A percentile compares a stretch with the other conserved stretches of the same genome.
Evolutionary conservation across 805 yeast genomes (phyloP).

Genomic region (Ascoidea rubescens): DNA sequence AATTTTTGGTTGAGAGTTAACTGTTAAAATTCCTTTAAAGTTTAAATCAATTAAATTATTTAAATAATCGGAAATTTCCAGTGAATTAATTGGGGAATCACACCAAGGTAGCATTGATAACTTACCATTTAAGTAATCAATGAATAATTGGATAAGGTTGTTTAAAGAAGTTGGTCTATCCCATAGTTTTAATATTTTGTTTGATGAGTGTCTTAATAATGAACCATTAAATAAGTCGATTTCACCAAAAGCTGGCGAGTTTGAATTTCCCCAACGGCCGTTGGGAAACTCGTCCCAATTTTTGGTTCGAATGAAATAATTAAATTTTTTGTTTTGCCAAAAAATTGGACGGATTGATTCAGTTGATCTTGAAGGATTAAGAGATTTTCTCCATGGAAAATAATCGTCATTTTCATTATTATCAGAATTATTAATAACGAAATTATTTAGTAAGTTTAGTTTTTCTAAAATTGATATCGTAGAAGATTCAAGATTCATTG

Average conservation of each 20-base stretch:
- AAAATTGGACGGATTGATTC: slow-evolving; percentile 89
- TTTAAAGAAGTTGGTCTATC: slow-evolving; percentile 52
- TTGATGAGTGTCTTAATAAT: slow-evolving; percentile 69
- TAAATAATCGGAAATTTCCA: slow-evolving; percentile 53
- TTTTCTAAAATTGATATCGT: slow-evolving; percentile 78
- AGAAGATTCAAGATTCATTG: slow-evolving; percentile 92
- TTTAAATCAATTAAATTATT: slow-evolving; percentile 50
- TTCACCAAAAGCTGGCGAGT: slow-evolving; percentile 95
- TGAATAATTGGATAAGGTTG: slow-evolving; percentile 52
- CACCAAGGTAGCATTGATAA: slow-evolving; percentile 83
- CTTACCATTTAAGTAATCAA: slow-evolving; percentile 58
- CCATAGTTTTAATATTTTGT: slow-evolving; percentile 78
- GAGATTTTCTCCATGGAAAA: slow-evolving; percentile 85
- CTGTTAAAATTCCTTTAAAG: slow-evolving; percentile 54
- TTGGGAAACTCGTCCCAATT: slow-evolving; percentile 98
- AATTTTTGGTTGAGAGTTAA: slow-evolving; percentile 90
- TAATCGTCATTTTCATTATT: slow-evolving; percentile 13
- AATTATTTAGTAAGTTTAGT: slow-evolving; percentile 49
- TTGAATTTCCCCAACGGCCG: slow-evolving; percentile 97
- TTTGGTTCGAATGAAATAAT: slow-evolving; percentile 79
- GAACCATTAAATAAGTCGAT: slow-evolving; percentile 71
- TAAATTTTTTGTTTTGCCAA: slow-evolving; percentile 88
- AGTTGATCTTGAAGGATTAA: slow-evolving; percentile 63
- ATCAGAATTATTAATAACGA: slow-evolving; percentile 18
- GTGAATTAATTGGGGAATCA: slow-evolving; percentile 67